phyloP scores from a whole-genome alignment of 441 rosid species.

The Adansonia grandidieri region DNA sequence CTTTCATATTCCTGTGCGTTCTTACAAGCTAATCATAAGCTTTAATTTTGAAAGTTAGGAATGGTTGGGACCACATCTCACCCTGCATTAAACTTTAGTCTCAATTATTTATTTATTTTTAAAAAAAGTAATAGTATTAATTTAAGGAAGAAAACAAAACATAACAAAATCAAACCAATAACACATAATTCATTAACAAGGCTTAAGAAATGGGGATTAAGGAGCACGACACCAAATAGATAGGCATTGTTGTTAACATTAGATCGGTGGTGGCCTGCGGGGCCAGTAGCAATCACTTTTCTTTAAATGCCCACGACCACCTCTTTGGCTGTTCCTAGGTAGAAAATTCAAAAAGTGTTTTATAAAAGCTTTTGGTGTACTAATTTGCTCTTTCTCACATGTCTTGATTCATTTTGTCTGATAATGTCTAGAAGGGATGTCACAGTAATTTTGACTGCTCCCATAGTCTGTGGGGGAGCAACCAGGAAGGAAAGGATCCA shows the following conservation, averaged over 20 bases:
- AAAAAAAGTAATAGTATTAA: background rate
- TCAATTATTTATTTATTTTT: background rate
- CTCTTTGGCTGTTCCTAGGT: background rate
- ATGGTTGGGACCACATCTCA: background rate
- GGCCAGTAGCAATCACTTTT: conserved; percentile 13
- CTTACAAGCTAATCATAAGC: background rate
- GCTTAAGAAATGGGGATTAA: background rate
- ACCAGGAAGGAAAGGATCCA: background rate
- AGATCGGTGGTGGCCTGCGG: background rate
- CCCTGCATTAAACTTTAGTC: background rate
- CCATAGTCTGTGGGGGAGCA: background rate
- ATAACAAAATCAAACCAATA: background rate
- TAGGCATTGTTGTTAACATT: background rate
- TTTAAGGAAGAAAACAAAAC: too few species aligned
- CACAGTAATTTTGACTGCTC: background rate
- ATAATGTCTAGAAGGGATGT: background rate
- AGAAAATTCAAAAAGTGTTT: background rate
- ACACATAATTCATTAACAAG: background rate
- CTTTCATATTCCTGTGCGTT: background rate
- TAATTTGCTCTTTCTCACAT: background rate
- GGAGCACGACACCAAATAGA: background rate
- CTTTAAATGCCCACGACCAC: conserved; percentile 17
- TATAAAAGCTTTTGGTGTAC: background rate
- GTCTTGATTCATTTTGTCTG: background rate
- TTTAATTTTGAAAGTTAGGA: background rate